Percentiles rank a stretch among this genome's conserved stretches.
Evolutionary conservation across 306 rosid genomes (phyloP).

Genomic region (Dalbergia cultrata): DNA sequence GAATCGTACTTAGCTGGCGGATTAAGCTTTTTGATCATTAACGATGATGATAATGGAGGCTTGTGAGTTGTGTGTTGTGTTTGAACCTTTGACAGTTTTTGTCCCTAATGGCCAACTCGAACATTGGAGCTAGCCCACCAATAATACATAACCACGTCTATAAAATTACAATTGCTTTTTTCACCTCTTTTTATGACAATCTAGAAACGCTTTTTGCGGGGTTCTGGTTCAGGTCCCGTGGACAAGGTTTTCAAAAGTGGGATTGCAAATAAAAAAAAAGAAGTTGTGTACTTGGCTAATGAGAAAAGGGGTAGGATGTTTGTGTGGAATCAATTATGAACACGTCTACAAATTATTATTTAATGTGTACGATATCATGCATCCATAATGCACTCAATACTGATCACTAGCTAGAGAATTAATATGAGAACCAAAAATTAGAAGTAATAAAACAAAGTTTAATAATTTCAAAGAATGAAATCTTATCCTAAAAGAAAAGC

Average conservation of each 20-base stretch:
- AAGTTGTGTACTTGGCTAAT: constrained; percentile 36
- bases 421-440: constrained; percentile 25
- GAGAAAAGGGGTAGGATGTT: constrained; percentile 7
- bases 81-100: constrained; percentile 46
- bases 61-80: constrained; percentile 34
- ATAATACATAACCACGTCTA: constrained; percentile 51
- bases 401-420: constrained; percentile 29
- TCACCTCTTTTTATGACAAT: constrained; percentile 54
- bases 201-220: constrained; percentile 66
- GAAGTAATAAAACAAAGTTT: not conserved
- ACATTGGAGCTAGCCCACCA: constrained; percentile 49
- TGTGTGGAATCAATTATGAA: constrained; percentile 75
- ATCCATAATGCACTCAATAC: constrained; percentile 52
- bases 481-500: constrained; percentile 42
- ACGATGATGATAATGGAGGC: constrained; percentile 37
- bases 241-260: constrained; percentile 67
- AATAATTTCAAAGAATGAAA: constrained; percentile 68
- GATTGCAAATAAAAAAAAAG: constrained; percentile 35
- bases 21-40: constrained; percentile 52
- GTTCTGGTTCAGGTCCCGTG: constrained; percentile 80
- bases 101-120: constrained; percentile 59
- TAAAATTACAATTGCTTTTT: constrained; percentile 52
- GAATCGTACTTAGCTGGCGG: constrained; percentile 67
- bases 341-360: constrained; percentile 46
- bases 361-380: constrained; percentile 46